Evolutionary conservation across 768 basidiomycete genomes (phyloP), one percentile per base, ranked within the genome.

Genomic region (Suillus tomentosus): DNA sequence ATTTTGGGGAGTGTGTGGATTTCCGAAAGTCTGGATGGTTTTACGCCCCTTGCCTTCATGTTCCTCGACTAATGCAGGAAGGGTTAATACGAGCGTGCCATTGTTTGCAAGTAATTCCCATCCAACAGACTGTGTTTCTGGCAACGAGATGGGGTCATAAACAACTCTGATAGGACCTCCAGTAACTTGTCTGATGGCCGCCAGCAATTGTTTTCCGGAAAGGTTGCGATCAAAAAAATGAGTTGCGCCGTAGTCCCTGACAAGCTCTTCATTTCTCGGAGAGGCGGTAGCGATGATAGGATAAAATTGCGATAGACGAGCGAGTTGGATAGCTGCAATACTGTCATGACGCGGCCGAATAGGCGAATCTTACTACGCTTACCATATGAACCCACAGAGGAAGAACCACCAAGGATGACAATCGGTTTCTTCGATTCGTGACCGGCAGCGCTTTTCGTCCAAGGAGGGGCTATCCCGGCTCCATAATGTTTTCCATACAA

Each of bases 341-440:
- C 57, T 24, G 47, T 36, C 15, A 27, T 36, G 8, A n/a, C 40
- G 58, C 2, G 31, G 24, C 36, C 59, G 65, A 34, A 73, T 62
- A 11, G 27, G 47, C 15, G 47, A 65, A 37, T 47, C 5, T 9
- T 14, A 43, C 56, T 66, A 50, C 14, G 69, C 76, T 64, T 63
- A 81, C 83, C 74, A 55, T 75, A 80, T 73, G 79, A 79, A n/a
- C 84, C 84, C 2, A 84, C 82, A 24, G 80, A 81, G 11, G 78
- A 77, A 19, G 81, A 72, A 5, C 84, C 84, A 14, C 84, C 84
- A 40, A 82, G 66, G 64, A 85, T 76, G 51, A 85, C 66, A 22
- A 84, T 77, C 0, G 84, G 78, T 13, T 75, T 75, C 47, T 77
- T 80, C 34, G 72, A 70, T 66, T 84, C 82, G 43, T 78, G 80